Evolutionary conservation across 2,329 filamentous ascomycete species (phyloP).

Genomic region (Diplodia corticola): DNA sequence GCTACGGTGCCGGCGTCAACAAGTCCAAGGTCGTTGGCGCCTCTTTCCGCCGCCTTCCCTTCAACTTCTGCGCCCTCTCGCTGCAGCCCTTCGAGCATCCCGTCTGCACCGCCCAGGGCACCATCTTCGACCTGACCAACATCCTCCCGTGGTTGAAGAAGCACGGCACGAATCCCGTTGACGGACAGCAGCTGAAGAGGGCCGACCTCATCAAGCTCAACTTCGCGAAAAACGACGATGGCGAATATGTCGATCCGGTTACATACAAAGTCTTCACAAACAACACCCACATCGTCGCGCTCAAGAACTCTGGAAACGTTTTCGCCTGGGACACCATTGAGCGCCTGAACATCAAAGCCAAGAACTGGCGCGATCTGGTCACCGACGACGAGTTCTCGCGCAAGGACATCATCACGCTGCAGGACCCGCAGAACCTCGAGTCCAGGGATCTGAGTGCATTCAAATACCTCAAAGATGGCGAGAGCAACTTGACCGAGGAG

Average conservation of each 20-base stretch:
- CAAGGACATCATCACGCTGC: constrained; percentile 91
- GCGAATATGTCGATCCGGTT: constrained; percentile 91
- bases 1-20: constrained; percentile 65
- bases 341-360: constrained; percentile 91
- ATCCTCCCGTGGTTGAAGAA: constrained; percentile 94
- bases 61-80: constrained; percentile 96
- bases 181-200: constrained; percentile 74
- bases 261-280: constrained; percentile 98
- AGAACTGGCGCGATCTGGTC: constrained; percentile 90
- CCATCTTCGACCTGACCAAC: constrained; percentile 92
- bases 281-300: constrained; percentile 93
- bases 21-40: constrained; percentile 57
- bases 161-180: constrained; percentile 87
- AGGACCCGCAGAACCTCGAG: constrained; percentile 89
- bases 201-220: constrained; percentile 87
- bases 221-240: constrained; percentile 88
- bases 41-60: constrained; percentile 85
- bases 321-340: constrained; percentile 97
- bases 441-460: constrained; percentile 82
- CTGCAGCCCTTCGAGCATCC: constrained; percentile 94
- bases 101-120: constrained; percentile 84
- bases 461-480: constrained; percentile 84
- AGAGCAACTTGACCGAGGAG: constrained; percentile 64
- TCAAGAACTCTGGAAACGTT: constrained; percentile 86
- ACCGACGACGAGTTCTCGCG: constrained; percentile 83